Conservation (phyloP, 371 early-diverging fungal species). For the Synchytrium microbalum region DNA sequence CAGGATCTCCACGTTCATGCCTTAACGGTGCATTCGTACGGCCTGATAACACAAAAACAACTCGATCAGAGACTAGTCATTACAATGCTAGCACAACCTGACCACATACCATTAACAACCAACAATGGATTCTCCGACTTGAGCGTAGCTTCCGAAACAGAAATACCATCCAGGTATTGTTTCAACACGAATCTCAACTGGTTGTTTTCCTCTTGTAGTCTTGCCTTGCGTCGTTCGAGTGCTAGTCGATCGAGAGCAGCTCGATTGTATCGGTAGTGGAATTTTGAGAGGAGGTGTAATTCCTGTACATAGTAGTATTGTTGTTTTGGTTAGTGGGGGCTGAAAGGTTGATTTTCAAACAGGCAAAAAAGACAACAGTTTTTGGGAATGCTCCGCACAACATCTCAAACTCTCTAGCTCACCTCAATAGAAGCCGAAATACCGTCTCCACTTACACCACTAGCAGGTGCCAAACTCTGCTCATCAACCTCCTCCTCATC, state of each 20-base stretch:
- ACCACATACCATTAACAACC: conserved; percentile 41
- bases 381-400: conserved; percentile 7
- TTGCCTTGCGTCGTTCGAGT: conserved; percentile 28
- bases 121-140: conserved; percentile 39
- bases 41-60: conserved; percentile 8
- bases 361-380: neutral
- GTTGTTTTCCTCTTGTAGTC: conserved; percentile 38
- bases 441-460: neutral
- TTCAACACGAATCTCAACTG: conserved; percentile 36
- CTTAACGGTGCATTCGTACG: conserved; percentile 27
- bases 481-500: conserved; percentile 7
- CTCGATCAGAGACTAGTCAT: conserved; percentile 5
- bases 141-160: conserved; percentile 38
- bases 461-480: neutral
- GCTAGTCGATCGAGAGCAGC: conserved; percentile 38
- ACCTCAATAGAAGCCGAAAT: neutral
- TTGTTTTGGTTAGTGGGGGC: neutral
- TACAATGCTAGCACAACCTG: conserved; percentile 2
- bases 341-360: conserved; percentile 1
- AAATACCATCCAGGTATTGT: conserved; percentile 48
- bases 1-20: no score
- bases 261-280: conserved; percentile 47
- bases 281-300: conserved; percentile 39
- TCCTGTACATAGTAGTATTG: conserved; percentile 17
- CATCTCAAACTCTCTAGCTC: neutral